Conservation (phyloP, 768 basidiomycete genomes). For the Lactarius quietus region DNA sequence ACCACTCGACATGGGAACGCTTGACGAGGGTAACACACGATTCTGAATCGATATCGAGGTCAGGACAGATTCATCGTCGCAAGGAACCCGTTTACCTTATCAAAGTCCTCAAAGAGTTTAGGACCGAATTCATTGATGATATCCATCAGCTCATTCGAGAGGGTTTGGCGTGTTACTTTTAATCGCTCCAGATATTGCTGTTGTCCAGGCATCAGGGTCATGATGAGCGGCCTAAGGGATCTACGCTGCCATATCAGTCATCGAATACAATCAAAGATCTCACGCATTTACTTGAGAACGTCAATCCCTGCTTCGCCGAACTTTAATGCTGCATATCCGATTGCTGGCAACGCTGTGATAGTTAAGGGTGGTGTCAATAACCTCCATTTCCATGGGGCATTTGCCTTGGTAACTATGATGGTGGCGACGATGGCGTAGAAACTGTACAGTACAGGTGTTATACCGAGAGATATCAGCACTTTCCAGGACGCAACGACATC, state of each 20-base stretch:
- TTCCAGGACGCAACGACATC: constrained; percentile 98
- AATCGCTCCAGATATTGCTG: constrained; percentile 73
- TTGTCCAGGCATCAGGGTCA: constrained; percentile 86
- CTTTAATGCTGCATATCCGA: constrained; percentile 90
- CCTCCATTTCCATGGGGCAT: constrained; percentile 57
- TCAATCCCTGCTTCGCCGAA: constrained; percentile 98
- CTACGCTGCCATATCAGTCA: constrained; percentile 38
- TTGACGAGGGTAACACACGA: constrained; percentile 76
- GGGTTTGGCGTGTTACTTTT: constrained; percentile 63
- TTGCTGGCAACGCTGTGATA: constrained; percentile 68
- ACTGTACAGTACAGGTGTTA: constrained; percentile 80
- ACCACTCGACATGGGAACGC: constrained; percentile 72
- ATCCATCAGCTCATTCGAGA: constrained; percentile 80
- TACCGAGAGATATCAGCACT: constrained; percentile 84
- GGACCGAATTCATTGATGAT: constrained; percentile 88
- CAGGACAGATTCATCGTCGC: background rate
- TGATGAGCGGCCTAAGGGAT: constrained; percentile 85
- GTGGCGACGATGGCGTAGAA: constrained; percentile 80
- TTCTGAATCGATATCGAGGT: constrained; percentile 13
- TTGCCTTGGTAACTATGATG: constrained; percentile 61
- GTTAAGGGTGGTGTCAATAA: constrained; percentile 75
- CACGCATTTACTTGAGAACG: constrained; percentile 76
- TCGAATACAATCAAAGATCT: constrained; percentile 5
- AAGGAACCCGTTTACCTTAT: constrained; percentile 48
- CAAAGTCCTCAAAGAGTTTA: constrained; percentile 79